Evolutionary conservation across 805 yeast genomes (phyloP), one percentile per base, ranked within the genome.

Genomic region (Komagataella pastoris): DNA sequence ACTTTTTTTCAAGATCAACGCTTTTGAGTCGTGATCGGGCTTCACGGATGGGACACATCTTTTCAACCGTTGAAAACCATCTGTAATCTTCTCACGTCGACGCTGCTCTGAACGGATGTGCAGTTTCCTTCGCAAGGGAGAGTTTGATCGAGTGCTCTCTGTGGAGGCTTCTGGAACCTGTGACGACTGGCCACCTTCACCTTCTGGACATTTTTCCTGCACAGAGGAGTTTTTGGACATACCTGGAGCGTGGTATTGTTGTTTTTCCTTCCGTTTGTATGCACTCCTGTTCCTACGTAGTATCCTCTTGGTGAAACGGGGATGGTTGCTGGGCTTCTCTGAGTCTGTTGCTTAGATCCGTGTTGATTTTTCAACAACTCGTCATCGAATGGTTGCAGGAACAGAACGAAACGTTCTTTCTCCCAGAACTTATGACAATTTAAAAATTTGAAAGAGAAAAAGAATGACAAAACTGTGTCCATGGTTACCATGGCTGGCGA

Each of bases 101-200:
- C 77, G 59, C 57, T 73, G 76, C 54, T 73, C 77, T 3, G 75
- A 70, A 46, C 70, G 63, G 48, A 72, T 72, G 56, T 73, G 76
- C 8, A 75, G 65, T 54, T 71, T 70, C 44, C 60, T 61, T 23
- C 63, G 52, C 19, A 59, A 36, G 12, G 54, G 51, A 23, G 55
- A 30, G 40, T 10, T 30, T 10, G 40, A 30, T 30, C 40, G 40
- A 14, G 40, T 30, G n/a, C 40, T 30, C 14, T 30, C 40, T 10
- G 40, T 30, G 2, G 40, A 30, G 14, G 14, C 40, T 10, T 30
- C 40, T 1, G 40, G 40, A 1, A 30, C 14, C 40, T 30, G 40
- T 8, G 40, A 30, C 12, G 40, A 30, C 40, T 30, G n/a, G 40
- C 40, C 8, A 14, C 14, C 40, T 7, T 30, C 40, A 30, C 40